Evolutionary conservation across 129 eudicot species (phyloP), one percentile per base, ranked within the genome.

Genomic region (Scalesia atractyloides): DNA sequence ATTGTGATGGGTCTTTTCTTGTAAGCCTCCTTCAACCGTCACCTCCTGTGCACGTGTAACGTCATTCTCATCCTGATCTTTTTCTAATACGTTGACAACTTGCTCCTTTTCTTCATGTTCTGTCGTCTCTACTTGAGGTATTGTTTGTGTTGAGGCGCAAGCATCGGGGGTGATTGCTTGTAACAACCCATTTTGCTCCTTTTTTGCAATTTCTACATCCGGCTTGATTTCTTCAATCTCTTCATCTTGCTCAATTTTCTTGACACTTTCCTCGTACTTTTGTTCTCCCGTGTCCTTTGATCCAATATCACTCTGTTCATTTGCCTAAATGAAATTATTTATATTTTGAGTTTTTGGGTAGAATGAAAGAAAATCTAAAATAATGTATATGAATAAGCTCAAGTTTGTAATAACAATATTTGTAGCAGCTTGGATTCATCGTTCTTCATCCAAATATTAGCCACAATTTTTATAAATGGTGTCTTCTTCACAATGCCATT

Each of bases 221-320:
- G 41, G 18, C 66, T 13, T 26, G 66, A 5, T 62, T 43, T 39
- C 77, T 68, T 60, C 76, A 58, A 49, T 69, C 59, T 50, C 53
- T 41, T 63, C 69, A 26, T 73, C 69, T 39, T 65, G 54, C 41
- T 20, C 46, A 17, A 13, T 17, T 20, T 72, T 54, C 60, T 66
- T 1, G 69, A 22, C 20, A 19, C 16, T 57, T 79, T 66, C 79
- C 17, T 33, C 69, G 12, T 30, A 37, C 19, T 34, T 66, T 64
- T 47, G 70, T 54, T 65, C 72, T 57, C n/a, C 69, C 16, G 53
- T 48, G 22, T 66, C 74, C 65, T 61, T 33, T 10, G n/a, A 58
- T 78, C 37, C 70, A 50, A 16, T 36, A n/a, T 77, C 74, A 69
- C 17, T 18, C 81, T 61, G 37, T 22, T 69, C 76, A 4, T 15